Evolutionary conservation across 2,329 filamentous ascomycete species (phyloP).

Genomic region (Botrytis byssoidea): DNA sequence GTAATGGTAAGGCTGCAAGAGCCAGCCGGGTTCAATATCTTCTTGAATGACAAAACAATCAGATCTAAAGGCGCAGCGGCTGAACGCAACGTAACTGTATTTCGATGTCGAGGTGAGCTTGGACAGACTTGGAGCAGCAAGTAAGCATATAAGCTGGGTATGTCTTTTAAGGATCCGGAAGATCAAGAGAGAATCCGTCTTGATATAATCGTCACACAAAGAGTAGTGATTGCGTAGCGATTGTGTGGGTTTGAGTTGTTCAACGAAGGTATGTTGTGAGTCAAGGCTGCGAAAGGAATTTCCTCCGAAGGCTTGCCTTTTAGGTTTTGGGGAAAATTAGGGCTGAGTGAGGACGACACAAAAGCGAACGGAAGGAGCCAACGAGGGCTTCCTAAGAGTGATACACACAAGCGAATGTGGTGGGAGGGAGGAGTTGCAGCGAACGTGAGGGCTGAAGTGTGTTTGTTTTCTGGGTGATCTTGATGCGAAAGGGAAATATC

Average conservation of each 20-base stretch:
- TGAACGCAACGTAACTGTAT: slow-evolving; percentile 36
- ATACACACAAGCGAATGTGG: slow-evolving; percentile 40
- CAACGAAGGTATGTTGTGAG: slow-evolving; percentile 25
- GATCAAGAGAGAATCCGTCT: slow-evolving; percentile 19
- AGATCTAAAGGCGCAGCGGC: slow-evolving; percentile 30
- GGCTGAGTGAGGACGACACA: slow-evolving; percentile 36
- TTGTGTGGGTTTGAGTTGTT: slow-evolving; percentile 21
- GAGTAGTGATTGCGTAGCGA: slow-evolving; percentile 6
- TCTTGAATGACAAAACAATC: slow-evolving; percentile 25
- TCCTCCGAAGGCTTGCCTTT: slow-evolving; percentile 36
- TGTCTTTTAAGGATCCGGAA: slow-evolving; percentile 3
- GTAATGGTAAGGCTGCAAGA: slow-evolving; percentile 34
- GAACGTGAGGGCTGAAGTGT: slow-evolving; percentile 22
- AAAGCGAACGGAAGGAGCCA: slow-evolving; percentile 74
- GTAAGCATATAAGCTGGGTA: slow-evolving; percentile 32
- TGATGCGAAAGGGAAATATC: slow-evolving; percentile 23
- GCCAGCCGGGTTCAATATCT: slow-evolving; percentile 24
- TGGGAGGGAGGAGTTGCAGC: slow-evolving; percentile 26
- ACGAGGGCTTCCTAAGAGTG: slow-evolving; percentile 63
- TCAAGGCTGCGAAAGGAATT: slow-evolving; percentile 28
- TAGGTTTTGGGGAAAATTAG: slow-evolving; percentile 23
- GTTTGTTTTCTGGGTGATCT: slow-evolving; percentile 11
- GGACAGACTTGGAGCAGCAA: slow-evolving; percentile 22
- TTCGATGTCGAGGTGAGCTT: slow-evolving; percentile 24
- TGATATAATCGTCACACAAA: slow-evolving; percentile 23